Base-by-base conservation (phyloP, 192 early-diverging fungal genomes). In the Backusella australiensis region DNA sequence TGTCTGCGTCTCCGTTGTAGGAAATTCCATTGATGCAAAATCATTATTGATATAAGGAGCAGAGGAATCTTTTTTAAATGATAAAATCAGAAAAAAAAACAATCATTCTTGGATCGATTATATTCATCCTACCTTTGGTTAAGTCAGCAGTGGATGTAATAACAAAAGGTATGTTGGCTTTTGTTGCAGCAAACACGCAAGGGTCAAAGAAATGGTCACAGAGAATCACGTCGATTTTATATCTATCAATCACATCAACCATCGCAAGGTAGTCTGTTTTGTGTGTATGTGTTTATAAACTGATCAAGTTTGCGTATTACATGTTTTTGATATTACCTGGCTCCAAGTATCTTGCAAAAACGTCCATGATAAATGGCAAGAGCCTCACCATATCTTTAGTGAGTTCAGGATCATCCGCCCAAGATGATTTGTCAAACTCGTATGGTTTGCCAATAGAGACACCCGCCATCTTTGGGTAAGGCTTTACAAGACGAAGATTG, bases 141-240 rank as follows among this genome's bases (percentile, higher is more conserved):
- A 71, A 17, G 19, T 63, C 68, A 4, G 66, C 7, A 6, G 67
- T 71, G 1, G 80, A 77, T 9, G 80, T 81, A 17, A 81, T 2
- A 6, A 77, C 56, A 41, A 71, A 81, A 9, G 80, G 80, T 21
- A 81, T 68, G n/a, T 69, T 63, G 26, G 39, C 8, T 23, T 46
- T 38, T 7, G 15, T 41, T 6, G 80, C 80, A 1, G 72, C 75
- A 19, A 65, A 49, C 2, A 66, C 36, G 53, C 80, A 81, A 6
- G 52, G 21, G 9, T 73, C 66, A 15, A 65, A 67, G 67, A 81
- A 74, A 34, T 68, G 46, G 35, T 80, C 79, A 23, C 79, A 80
- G 2, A 80, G 35, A 29, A 69, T 67, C 36, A 69, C 19, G 8
- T 69, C 68, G n/a, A 69, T 23, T 9, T 69, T 19, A 23, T 39